These are phyloP conservation scores for Macrolepiota dolichaula DNA, from an alignment of 768 basidiomycete genomes.

Conservation along the genomic window DNA sequence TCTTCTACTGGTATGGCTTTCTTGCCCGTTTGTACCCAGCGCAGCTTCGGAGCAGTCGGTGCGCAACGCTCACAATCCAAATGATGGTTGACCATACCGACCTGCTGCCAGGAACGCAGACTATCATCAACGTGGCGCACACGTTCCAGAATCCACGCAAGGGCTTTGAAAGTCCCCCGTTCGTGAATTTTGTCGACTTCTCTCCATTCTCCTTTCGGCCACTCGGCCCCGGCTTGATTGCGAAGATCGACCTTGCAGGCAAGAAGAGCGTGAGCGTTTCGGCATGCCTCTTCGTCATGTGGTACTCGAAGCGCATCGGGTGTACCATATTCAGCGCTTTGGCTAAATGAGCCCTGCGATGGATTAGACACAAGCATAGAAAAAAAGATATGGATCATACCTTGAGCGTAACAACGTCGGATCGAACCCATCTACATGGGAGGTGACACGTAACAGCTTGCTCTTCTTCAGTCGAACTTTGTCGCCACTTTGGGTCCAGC, in stretches of 20 bases:
- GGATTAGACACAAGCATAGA: constrained; percentile 7
- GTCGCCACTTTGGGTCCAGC: constrained; percentile 77
- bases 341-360: constrained; percentile 46
- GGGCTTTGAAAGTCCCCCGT: constrained; percentile 69
- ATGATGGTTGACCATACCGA: constrained; percentile 41
- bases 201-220: constrained; percentile 71
- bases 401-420: constrained; percentile 45
- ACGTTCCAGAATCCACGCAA: constrained; percentile 88
- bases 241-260: constrained; percentile 72
- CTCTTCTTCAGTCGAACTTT: constrained; percentile 46
- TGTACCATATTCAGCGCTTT: constrained; percentile 62
- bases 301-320: constrained; percentile 54
- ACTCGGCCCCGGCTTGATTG: constrained; percentile 70
- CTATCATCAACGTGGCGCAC: constrained; percentile 70
- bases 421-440: constrained; percentile 61
- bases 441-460: constrained; percentile 55
- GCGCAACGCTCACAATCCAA: constrained; percentile 77
- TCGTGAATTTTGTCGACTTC: constrained; percentile 89
- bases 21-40: constrained; percentile 66
- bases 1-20: constrained; percentile 76
- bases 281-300: constrained; percentile 59
- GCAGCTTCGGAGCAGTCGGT: constrained; percentile 69
- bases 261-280: constrained; percentile 73
- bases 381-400: constrained; percentile 33
- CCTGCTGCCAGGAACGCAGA: constrained; percentile 64